Conservation (phyloP, 495 filamentous ascomycete genomes). For the Lasiosphaeriaceae sp. region DNA sequence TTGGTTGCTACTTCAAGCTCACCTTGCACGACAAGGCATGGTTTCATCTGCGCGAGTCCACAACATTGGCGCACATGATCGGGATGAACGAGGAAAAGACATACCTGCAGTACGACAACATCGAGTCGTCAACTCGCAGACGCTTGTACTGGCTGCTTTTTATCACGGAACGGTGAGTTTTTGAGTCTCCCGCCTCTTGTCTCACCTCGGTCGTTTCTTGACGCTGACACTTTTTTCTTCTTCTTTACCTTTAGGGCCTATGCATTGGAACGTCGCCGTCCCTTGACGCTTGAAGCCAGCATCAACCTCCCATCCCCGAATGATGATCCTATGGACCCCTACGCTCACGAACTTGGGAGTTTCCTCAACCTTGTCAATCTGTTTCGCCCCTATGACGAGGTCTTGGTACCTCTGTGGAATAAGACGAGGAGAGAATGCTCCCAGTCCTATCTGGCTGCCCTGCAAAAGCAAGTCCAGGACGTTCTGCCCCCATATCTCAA, state of each 20-base stretch:
- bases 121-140: constrained; percentile 52
- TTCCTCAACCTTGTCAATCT: constrained; percentile 65
- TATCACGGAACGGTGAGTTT: constrained; percentile 61
- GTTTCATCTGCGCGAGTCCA: constrained; percentile 69
- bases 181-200: neutral
- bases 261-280: constrained; percentile 71
- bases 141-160: constrained; percentile 71
- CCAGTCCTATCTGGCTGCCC: constrained; percentile 51
- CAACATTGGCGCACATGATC: constrained; percentile 55
- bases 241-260: constrained; percentile 61
- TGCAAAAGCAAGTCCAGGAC: constrained; percentile 65
- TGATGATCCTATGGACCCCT: constrained; percentile 56
- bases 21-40: constrained; percentile 69
- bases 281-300: constrained; percentile 50
- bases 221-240: constrained; percentile 17
- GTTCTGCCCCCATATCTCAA: constrained; percentile 60
- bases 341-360: constrained; percentile 48
- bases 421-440: constrained; percentile 58
- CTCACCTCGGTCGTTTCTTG: neutral
- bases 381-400: constrained; percentile 69
- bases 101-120: constrained; percentile 51
- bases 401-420: constrained; percentile 68
- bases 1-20: constrained; percentile 69
- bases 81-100: constrained; percentile 60
- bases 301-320: constrained; percentile 64